Conservation (phyloP, 768 basidiomycete species). For the Coprinopsis sp. region DNA sequence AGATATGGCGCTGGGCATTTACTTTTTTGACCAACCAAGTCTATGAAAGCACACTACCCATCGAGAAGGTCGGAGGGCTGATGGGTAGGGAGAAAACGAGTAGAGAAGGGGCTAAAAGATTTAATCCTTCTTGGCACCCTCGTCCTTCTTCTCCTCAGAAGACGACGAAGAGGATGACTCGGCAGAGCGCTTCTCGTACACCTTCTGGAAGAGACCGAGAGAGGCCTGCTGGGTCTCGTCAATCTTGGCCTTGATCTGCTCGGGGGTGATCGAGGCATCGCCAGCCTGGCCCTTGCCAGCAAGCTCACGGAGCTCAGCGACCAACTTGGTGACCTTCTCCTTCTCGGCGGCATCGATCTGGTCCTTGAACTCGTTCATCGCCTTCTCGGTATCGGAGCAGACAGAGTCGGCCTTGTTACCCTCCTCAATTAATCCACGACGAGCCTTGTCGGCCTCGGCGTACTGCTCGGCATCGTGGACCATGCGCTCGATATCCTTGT, state of each 20-base stretch:
- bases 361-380: conserved; percentile 97
- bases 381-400: conserved; percentile 93
- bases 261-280: conserved; percentile 76
- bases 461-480: conserved; percentile 90
- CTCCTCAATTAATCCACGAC: conserved; percentile 87
- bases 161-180: conserved; percentile 46
- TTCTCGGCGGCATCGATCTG: conserved; percentile 90
- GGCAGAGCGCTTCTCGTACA: conserved; percentile 88
- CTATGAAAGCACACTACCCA: conserved; percentile 17
- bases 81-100: conserved; percentile 9
- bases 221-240: conserved; percentile 93
- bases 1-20: conserved; percentile 16
- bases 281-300: conserved; percentile 86
- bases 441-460: conserved; percentile 88
- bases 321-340: conserved; percentile 87
- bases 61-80: conserved; percentile 8
- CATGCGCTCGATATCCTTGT: conserved; percentile 98
- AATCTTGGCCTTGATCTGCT: conserved; percentile 88
- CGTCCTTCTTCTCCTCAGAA: conserved; percentile 58
- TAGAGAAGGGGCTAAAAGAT: conserved; percentile 11
- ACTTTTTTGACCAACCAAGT: conserved; percentile 27
- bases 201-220: conserved; percentile 96
- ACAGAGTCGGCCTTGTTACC: conserved; percentile 96
- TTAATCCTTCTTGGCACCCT: conserved; percentile 94
- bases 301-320: conserved; percentile 84